Percentiles rank a stretch among this genome's conserved stretches.
phyloP scores from a whole-genome alignment of 257 asterid genomes.

The Linaria vulgaris region DNA sequence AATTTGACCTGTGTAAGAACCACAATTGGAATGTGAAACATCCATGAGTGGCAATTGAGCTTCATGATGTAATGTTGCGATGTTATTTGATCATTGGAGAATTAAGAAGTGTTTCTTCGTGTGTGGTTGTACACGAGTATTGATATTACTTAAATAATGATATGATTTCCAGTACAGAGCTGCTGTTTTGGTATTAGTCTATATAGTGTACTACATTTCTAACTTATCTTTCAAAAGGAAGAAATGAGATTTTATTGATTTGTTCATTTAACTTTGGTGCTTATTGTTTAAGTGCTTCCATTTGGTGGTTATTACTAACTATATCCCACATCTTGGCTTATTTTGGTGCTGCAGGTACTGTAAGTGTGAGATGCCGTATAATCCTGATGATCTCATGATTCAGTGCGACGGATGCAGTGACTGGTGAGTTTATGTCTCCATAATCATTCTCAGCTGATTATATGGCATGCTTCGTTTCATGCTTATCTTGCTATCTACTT shows the following conservation, averaged over 20 bases:
- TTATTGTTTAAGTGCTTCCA: not conserved
- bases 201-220: constrained; percentile 2
- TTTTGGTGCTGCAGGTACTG: constrained; percentile 78
- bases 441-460: constrained; percentile 16
- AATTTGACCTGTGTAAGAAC: no score
- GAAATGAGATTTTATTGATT: constrained; percentile 2
- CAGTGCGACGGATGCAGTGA: constrained; percentile 92
- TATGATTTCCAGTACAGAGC: not conserved
- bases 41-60: no score
- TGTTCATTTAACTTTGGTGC: not conserved
- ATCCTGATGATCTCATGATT: constrained; percentile 96
- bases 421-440: constrained; percentile 57
- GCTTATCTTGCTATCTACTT: constrained; percentile 15
- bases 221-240: not conserved
- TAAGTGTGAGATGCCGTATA: constrained; percentile 97
- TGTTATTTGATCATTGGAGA: no score
- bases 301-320: constrained; percentile 4
- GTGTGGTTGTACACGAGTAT: not conserved
- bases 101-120: not conserved
- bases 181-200: constrained; percentile 5
- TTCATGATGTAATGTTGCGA: no score
- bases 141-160: constrained; percentile 10
- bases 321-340: no score
- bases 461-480: constrained; percentile 12
- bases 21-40: no score